A percentile compares a stretch with the other conserved stretches of the same genome.
These are phyloP conservation scores for Hypericum androsaemum DNA, from an alignment of 345 rosid genomes.

Conservation along the genomic window DNA sequence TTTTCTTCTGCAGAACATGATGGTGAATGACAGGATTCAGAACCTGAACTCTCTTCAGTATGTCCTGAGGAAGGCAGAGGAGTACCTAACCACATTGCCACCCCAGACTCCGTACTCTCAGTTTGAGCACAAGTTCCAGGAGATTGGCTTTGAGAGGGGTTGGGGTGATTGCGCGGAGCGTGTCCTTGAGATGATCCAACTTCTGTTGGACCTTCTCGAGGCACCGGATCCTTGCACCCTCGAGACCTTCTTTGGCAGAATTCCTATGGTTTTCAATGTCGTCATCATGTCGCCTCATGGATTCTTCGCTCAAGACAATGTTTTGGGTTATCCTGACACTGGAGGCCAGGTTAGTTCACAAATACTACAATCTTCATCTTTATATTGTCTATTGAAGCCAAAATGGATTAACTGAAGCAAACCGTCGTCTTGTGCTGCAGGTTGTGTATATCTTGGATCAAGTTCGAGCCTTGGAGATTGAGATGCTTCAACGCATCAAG, in stretches of 20 bases:
- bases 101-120: conserved; percentile 47
- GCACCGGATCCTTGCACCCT: conserved; percentile 97
- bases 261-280: conserved; percentile 91
- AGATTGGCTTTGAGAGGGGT: conserved; percentile 86
- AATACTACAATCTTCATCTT: conserved; percentile 4
- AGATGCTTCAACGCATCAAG: conserved; percentile 85
- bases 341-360: conserved; percentile 76
- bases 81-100: conserved; percentile 41
- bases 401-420: neutral
- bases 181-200: conserved; percentile 79
- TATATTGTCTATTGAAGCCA: neutral
- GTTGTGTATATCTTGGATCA: conserved; percentile 96
- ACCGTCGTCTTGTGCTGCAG: conserved; percentile 17
- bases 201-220: conserved; percentile 86
- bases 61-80: conserved; percentile 85
- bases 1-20: conserved; percentile 49
- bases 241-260: conserved; percentile 70
- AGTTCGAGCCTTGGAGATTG: conserved; percentile 86
- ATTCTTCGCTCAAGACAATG: conserved; percentile 90
- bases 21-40: conserved; percentile 67
- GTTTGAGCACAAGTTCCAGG: conserved; percentile 72
- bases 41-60: conserved; percentile 54
- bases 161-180: conserved; percentile 87
- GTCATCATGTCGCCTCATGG: conserved; percentile 95
- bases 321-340: conserved; percentile 93